phyloP scores from a whole-genome alignment of 2,329 filamentous ascomycete species.

The Verticillium alfalfae region DNA sequence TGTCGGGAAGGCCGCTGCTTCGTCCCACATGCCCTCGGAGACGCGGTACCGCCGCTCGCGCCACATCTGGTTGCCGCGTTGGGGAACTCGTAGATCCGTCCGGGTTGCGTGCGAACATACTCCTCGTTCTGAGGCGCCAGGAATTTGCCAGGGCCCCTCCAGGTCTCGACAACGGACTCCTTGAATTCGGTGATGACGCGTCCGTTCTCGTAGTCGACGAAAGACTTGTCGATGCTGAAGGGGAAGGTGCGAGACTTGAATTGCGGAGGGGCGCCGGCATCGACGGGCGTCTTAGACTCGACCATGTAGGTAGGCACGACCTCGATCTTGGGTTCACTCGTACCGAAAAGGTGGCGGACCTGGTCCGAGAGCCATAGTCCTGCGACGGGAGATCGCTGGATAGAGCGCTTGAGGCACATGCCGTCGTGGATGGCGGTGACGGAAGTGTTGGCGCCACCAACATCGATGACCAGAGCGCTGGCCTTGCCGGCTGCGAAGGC shows the following conservation, averaged over 20 bases:
- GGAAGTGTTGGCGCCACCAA: slow-evolving; percentile 82
- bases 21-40: slow-evolving; percentile 87
- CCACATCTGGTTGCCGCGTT: slow-evolving; percentile 94
- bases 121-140: slow-evolving; percentile 67
- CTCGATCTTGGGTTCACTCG: slow-evolving; percentile 63
- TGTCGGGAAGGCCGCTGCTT: slow-evolving; percentile 61
- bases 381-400: slow-evolving; percentile 78
- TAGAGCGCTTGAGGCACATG: slow-evolving; percentile 84
- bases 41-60: slow-evolving; percentile 80
- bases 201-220: slow-evolving; percentile 82
- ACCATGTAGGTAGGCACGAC: slow-evolving; percentile 84
- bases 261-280: slow-evolving; percentile 75
- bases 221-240: slow-evolving; percentile 59
- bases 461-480: slow-evolving; percentile 85
- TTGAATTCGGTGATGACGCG: slow-evolving; percentile 94
- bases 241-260: slow-evolving; percentile 68
- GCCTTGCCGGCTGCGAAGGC: slow-evolving; percentile 92
- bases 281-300: slow-evolving; percentile 80
- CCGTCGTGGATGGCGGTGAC: slow-evolving; percentile 92
- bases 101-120: slow-evolving; percentile 63
- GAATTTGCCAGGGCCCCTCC: slow-evolving; percentile 73
- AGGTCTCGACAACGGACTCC: slow-evolving; percentile 92
- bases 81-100: slow-evolving; percentile 92
- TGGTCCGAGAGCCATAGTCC: slow-evolving; percentile 89
- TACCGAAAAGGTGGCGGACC: slow-evolving; percentile 73